A percentile compares a stretch with the other conserved stretches of the same genome.
Conservation (phyloP, 73 alveolate genomes). For the Blepharisma japonicum region DNA sequence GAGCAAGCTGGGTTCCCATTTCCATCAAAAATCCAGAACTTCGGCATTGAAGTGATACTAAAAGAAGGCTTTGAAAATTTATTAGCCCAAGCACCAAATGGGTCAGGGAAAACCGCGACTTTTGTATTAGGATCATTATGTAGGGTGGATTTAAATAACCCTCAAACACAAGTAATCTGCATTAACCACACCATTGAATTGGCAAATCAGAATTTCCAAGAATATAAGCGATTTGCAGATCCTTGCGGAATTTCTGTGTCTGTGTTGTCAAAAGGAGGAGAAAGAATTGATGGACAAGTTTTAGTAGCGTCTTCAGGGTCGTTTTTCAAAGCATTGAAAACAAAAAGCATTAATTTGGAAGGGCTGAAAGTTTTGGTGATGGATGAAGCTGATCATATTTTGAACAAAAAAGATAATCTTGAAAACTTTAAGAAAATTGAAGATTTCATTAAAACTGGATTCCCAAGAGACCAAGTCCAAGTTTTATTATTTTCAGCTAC, state of each 20-base stretch:
- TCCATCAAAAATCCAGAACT: constrained; percentile 21
- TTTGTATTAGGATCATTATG: constrained; percentile 55
- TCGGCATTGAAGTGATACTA: constrained; percentile 25
- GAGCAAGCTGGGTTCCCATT: not conserved
- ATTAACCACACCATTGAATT: constrained; percentile 80
- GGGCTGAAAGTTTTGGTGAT: constrained; percentile 52
- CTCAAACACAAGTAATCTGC: constrained; percentile 53
- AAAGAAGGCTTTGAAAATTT: constrained; percentile 20
- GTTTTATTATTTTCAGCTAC: constrained; percentile 68
- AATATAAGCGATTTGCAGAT: constrained; percentile 35
- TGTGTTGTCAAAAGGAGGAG: constrained; percentile 18
- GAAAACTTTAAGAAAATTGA: constrained; percentile 29
- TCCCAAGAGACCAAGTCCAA: constrained; percentile 33
- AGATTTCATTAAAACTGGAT: constrained; percentile 29
- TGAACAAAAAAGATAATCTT: constrained; percentile 35
- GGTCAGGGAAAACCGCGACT: constrained; percentile 67
- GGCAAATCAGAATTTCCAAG: constrained; percentile 55
- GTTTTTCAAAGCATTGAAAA: constrained; percentile 34
- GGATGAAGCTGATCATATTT: constrained; percentile 80
- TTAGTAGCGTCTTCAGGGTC: constrained; percentile 57
- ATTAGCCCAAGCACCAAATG: constrained; percentile 71
- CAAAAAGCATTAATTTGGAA: constrained; percentile 32
- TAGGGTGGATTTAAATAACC: constrained; percentile 51
- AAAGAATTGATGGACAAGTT: constrained; percentile 46
- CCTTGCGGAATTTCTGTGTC: constrained; percentile 36